A percentile compares a stretch with the other conserved stretches of the same genome.
Evolutionary conservation across 352 stramenopile genomes (phyloP).

Genomic region (Discostella stelligera): DNA sequence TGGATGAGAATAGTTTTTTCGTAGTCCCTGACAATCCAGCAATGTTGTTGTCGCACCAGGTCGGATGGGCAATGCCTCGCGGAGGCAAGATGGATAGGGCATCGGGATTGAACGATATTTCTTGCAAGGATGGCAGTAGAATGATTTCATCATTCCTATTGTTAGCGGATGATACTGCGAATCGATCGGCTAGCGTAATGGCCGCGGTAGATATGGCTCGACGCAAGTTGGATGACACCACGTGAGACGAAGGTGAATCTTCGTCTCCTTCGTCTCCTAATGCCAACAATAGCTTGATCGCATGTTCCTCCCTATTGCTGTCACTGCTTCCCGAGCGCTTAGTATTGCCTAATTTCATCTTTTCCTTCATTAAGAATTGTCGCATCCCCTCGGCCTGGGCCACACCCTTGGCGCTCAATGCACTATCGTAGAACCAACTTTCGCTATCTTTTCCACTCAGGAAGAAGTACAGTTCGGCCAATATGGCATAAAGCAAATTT

Average conservation of each 20-base stretch:
- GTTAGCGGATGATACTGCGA: conserved; percentile 16
- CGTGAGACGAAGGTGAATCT: conserved; percentile 42
- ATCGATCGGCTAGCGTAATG: conserved; percentile 67
- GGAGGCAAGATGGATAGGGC: conserved; percentile 76
- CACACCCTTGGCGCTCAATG: conserved; percentile 64
- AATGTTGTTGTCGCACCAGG: conserved; percentile 71
- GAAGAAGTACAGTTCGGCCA: conserved; percentile 75
- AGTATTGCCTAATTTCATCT: conserved; percentile 25
- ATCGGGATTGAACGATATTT: conserved; percentile 82
- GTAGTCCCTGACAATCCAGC: conserved; percentile 45
- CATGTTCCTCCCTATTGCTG: conserved; percentile 28
- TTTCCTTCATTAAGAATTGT: conserved; percentile 65
- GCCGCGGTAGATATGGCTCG: conserved; percentile 74
- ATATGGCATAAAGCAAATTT: conserved; percentile 70
- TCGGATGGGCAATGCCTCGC: conserved; percentile 58
- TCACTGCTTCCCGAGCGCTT: background rate
- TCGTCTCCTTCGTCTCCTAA: conserved; percentile 32
- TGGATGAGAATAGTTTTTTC: conserved; percentile 35
- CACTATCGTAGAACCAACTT: conserved; percentile 81
- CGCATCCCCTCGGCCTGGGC: conserved; percentile 66
- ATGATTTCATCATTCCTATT: conserved; percentile 63
- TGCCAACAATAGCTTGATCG: conserved; percentile 45
- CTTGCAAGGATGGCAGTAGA: conserved; percentile 72
- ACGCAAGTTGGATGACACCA: conserved; percentile 74
- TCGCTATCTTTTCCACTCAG: conserved; percentile 68